phyloP scores from a whole-genome alignment of 2,329 filamentous ascomycete species.

The Aspergillus piperis region DNA sequence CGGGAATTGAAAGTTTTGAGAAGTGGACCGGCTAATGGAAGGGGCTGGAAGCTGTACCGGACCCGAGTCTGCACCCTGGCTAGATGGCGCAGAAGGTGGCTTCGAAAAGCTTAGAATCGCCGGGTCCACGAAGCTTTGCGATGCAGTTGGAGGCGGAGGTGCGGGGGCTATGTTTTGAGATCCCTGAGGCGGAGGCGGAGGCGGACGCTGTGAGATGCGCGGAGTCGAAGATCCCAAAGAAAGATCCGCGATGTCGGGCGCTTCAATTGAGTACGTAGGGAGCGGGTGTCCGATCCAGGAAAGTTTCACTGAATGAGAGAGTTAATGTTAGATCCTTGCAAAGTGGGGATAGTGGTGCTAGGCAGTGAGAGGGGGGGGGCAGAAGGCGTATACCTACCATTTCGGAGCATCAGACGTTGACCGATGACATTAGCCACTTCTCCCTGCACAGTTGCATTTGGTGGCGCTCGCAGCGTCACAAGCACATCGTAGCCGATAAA shows the following conservation, averaged over 20 bases:
- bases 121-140: conserved; percentile 69
- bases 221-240: conserved; percentile 27
- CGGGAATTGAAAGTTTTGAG: conserved; percentile 15
- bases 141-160: conserved; percentile 33
- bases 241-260: conserved; percentile 60
- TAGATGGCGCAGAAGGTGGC: conserved; percentile 23
- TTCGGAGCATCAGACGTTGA: conserved; percentile 67
- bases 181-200: conserved; percentile 21
- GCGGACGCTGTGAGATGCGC: conserved; percentile 20
- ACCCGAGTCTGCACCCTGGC: conserved; percentile 11
- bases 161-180: conserved; percentile 15
- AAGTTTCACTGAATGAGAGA: conserved; percentile 41
- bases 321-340: conserved; percentile 32
- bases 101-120: conserved; percentile 72
- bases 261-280: conserved; percentile 58
- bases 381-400: conserved; percentile 58
- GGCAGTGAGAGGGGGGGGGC: not conserved
- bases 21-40: conserved; percentile 32
- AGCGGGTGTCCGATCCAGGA: conserved; percentile 56
- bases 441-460: conserved; percentile 66
- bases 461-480: conserved; percentile 68
- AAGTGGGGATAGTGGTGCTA: not conserved
- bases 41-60: conserved; percentile 19
- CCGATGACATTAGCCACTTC: conserved; percentile 70
- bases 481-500: conserved; percentile 77